Evolutionary conservation across 1,139 yeast genomes (phyloP).

Genomic region (Pichia sp.): DNA sequence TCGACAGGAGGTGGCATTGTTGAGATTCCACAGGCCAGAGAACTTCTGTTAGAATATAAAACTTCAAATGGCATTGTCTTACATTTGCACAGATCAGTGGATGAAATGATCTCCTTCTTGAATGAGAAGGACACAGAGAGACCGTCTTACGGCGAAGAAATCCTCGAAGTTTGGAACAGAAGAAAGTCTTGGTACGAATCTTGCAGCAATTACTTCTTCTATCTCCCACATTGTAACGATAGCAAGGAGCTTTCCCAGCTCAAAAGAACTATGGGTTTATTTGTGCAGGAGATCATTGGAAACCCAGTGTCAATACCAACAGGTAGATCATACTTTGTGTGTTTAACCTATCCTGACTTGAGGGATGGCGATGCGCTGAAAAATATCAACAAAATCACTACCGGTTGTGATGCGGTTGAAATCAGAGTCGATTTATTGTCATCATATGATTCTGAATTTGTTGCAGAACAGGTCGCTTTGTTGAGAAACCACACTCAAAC

Average conservation of each 20-base stretch:
- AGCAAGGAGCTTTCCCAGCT: conserved; percentile 50
- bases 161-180: conserved; percentile 73
- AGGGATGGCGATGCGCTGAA: conserved; percentile 32
- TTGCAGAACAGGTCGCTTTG: conserved; percentile 67
- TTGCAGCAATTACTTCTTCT: conserved; percentile 74
- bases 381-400: conserved; percentile 44
- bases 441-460: conserved; percentile 43
- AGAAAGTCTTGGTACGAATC: conserved; percentile 76
- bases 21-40: conserved; percentile 66
- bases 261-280: conserved; percentile 52
- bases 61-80: conserved; percentile 65
- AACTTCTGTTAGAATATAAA: conserved; percentile 40
- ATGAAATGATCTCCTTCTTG: conserved; percentile 70
- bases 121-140: conserved; percentile 67
- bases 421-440: conserved; percentile 69
- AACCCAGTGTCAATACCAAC: conserved; percentile 38
- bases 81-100: conserved; percentile 84
- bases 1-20: conserved; percentile 98
- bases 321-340: conserved; percentile 61
- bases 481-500: conserved; percentile 57
- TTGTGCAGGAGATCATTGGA: conserved; percentile 61
- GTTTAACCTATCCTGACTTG: conserved; percentile 57
- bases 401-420: conserved; percentile 79
- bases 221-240: conserved; percentile 62
- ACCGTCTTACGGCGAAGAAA: conserved; percentile 80